phyloP scores from a whole-genome alignment of 192 early-diverging fungal species.

The Mortierella hygrophila region DNA sequence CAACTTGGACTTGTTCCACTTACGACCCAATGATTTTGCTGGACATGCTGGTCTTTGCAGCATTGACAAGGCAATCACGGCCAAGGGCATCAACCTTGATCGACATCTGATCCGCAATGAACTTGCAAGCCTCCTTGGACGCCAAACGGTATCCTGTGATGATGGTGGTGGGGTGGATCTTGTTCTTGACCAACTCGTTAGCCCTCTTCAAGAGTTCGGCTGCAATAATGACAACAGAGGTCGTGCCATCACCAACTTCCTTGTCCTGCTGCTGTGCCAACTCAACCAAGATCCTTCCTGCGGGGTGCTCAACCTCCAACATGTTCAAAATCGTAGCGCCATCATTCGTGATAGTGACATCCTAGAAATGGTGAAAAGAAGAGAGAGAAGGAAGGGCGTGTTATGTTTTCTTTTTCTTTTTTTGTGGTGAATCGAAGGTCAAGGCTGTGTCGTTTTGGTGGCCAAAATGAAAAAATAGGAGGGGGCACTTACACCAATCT shows the following conservation, averaged over 20 bases:
- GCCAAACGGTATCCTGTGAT: slow-evolving; percentile 98
- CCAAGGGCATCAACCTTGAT: slow-evolving; percentile 95
- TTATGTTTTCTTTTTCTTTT: not conserved
- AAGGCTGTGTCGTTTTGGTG: slow-evolving; percentile 1
- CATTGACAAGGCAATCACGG: slow-evolving; percentile 92
- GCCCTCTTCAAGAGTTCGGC: slow-evolving; percentile 96
- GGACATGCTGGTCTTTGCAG: slow-evolving; percentile 98
- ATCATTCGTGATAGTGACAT: slow-evolving; percentile 99
- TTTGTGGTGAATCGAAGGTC: not conserved
- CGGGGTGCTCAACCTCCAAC: slow-evolving; percentile 99
- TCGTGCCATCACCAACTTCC: slow-evolving; percentile 99
- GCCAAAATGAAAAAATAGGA: not conserved
- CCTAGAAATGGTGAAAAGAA: slow-evolving; percentile 60
- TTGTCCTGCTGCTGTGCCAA: slow-evolving; percentile 99
- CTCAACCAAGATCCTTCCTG: slow-evolving; percentile 96
- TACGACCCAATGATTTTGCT: slow-evolving; percentile 98
- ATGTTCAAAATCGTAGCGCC: slow-evolving; percentile 98
- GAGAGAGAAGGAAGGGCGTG: not conserved
- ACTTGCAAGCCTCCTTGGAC: slow-evolving; percentile 97
- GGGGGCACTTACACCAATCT: slow-evolving; percentile 88
- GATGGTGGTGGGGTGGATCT: slow-evolving; percentile 99
- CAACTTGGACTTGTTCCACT: slow-evolving; percentile 25
- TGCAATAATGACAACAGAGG: slow-evolving; percentile 99
- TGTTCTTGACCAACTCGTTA: slow-evolving; percentile 98
- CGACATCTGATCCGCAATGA: slow-evolving; percentile 96